Evolutionary conservation across 441 rosid genomes (phyloP).

Genomic region (Syzygium malaccense): DNA sequence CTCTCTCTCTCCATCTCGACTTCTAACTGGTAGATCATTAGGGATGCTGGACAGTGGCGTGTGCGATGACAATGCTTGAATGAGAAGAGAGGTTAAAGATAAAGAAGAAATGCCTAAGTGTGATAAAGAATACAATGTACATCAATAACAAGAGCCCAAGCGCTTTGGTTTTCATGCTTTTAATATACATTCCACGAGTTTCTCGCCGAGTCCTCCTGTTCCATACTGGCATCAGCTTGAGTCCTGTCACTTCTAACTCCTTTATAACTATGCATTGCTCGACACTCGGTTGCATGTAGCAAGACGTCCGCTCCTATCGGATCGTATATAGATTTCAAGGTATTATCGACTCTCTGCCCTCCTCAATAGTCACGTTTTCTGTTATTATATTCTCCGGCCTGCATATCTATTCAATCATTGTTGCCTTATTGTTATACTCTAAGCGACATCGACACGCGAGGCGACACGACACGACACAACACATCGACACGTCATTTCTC

Average conservation of each 20-base stretch:
- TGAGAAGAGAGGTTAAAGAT: neutral
- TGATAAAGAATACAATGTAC: neutral
- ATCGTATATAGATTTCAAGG: neutral
- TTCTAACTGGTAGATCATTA: too few relatives aligned
- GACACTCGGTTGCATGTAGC: neutral
- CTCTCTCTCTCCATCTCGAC: too few relatives aligned
- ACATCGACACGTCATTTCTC: neutral
- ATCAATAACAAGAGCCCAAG: neutral
- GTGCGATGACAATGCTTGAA: too few relatives aligned
- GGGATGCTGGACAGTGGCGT: too few relatives aligned
- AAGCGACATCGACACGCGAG: too few relatives aligned
- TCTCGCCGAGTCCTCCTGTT: neutral
- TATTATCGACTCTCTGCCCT: neutral
- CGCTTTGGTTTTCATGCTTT: neutral
- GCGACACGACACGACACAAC: too few relatives aligned
- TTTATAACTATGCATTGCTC: neutral
- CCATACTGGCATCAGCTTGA: neutral
- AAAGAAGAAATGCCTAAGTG: neutral
- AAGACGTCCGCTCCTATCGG: neutral
- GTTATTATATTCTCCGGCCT: neutral
- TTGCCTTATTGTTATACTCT: fast-evolving
- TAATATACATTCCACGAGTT: neutral
- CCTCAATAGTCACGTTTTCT: neutral
- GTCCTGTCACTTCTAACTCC: neutral
- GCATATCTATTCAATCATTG: neutral